Evolutionary conservation across 306 rosid species (phyloP).

Genomic region (Vigna angularis): DNA sequence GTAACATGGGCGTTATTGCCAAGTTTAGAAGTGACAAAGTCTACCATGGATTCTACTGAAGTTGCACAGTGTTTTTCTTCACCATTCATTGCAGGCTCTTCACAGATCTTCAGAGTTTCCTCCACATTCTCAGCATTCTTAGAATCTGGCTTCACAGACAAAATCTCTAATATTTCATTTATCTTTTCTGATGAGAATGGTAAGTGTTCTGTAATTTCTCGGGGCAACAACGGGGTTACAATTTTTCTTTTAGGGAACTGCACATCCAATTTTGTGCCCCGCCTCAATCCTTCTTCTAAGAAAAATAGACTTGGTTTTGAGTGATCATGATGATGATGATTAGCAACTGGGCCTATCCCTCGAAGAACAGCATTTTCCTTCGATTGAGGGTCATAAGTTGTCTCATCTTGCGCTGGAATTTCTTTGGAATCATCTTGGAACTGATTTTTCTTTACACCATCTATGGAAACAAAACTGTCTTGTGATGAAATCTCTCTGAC

Average conservation of each 20-base stretch:
- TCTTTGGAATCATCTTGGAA: too few relatives aligned
- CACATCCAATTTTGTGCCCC: neutral
- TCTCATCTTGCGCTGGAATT: too few relatives aligned
- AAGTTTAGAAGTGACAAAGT: conserved; percentile 5
- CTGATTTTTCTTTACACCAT: too few relatives aligned
- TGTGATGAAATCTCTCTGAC: too few relatives aligned
- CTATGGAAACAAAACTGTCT: too few relatives aligned
- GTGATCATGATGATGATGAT: too few relatives aligned
- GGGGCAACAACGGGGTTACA: neutral
- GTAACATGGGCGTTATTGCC: neutral
- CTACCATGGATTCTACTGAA: conserved; percentile 17
- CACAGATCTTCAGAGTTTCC: neutral
- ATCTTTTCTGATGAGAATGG: neutral
- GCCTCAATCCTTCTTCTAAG: neutral
- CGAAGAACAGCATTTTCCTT: too few relatives aligned
- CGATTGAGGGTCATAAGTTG: too few relatives aligned
- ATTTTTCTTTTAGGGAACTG: neutral
- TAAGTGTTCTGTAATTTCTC: neutral
- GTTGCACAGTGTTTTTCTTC: conserved; percentile 18
- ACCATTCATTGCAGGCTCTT: neutral
- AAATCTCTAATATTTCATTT: neutral
- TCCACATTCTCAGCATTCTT: neutral
- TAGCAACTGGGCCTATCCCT: too few relatives aligned
- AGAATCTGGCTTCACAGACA: neutral
- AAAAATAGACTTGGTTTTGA: neutral